Evolutionary conservation across 225 moss, liverwort and hornwort genomes (phyloP).

Genomic region (Thuidium tamariscinum): DNA sequence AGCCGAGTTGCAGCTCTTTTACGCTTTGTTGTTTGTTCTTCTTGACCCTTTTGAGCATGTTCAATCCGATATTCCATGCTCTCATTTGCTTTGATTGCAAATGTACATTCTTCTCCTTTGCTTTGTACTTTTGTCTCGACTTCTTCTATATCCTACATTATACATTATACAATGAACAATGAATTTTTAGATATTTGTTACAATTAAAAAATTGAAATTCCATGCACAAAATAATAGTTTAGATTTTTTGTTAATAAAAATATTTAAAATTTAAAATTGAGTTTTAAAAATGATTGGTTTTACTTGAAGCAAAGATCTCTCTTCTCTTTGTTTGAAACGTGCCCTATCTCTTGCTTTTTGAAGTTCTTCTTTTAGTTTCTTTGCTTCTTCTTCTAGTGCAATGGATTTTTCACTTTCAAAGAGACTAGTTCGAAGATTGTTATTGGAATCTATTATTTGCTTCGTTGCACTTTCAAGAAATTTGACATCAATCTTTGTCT

Average conservation of each 20-base stretch:
- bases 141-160: slow-evolving; percentile 7
- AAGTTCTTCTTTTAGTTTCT: slow-evolving; percentile 38
- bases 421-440: slow-evolving; percentile 66
- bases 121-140: slow-evolving; percentile 14
- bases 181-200: neutral
- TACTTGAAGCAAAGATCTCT: slow-evolving; percentile 50
- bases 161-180: neutral
- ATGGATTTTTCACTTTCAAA: slow-evolving; percentile 33
- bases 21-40: slow-evolving; percentile 20
- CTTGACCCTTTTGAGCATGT: slow-evolving; percentile 14
- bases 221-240: neutral
- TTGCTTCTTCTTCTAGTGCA: slow-evolving; percentile 56
- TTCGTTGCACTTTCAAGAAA: slow-evolving; percentile 50
- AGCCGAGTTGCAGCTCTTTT: slow-evolving; percentile 19
- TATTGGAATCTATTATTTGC: slow-evolving; percentile 67
- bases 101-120: slow-evolving; percentile 14
- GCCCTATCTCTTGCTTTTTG: slow-evolving; percentile 40
- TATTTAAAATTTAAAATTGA: neutral
- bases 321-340: slow-evolving; percentile 66
- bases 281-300: neutral
- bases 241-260: neutral
- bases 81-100: neutral
- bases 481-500: slow-evolving; percentile 53
- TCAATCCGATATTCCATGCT: slow-evolving; percentile 21
- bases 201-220: neutral